Conservation (phyloP, 768 basidiomycete species). For the Auriscalpium vulgare region DNA sequence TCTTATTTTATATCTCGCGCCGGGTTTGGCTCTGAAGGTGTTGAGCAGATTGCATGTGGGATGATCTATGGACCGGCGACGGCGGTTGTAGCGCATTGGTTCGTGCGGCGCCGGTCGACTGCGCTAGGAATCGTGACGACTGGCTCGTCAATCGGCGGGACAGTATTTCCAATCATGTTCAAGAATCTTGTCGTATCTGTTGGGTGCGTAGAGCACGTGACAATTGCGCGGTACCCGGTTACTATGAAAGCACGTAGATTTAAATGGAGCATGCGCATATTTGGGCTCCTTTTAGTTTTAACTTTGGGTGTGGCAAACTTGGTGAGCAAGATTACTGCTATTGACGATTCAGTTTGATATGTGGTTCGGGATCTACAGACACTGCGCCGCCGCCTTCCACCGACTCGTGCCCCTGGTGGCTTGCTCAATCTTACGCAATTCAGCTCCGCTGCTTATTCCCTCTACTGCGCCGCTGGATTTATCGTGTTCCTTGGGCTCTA, state of each 20-base stretch:
- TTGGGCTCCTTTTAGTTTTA: slow-evolving; percentile 54
- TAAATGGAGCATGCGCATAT: slow-evolving; percentile 65
- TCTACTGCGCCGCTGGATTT: slow-evolving; percentile 52
- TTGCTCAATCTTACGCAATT: slow-evolving; percentile 53
- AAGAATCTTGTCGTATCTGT: slow-evolving; percentile 47
- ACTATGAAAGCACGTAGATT: slow-evolving; percentile 37
- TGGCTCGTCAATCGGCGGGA: slow-evolving; percentile 65
- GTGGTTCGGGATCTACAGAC: slow-evolving; percentile 9
- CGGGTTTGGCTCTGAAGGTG: no score
- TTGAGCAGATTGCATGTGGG: slow-evolving; percentile 28
- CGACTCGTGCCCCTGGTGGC: slow-evolving; percentile 44
- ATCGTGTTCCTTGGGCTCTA: slow-evolving; percentile 62
- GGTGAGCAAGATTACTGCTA: slow-evolving; percentile 16
- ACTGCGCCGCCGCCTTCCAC: slow-evolving; percentile 40
- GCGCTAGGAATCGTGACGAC: slow-evolving; percentile 57
- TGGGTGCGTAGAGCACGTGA: slow-evolving; percentile 30
- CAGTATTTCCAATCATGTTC: slow-evolving; percentile 54
- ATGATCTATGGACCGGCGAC: slow-evolving; percentile 55
- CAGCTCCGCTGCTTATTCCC: slow-evolving; percentile 41
- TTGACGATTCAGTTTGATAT: no score
- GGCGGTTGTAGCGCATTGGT: slow-evolving; percentile 66
- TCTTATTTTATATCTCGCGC: neutral
- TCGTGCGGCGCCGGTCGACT: slow-evolving; percentile 45
- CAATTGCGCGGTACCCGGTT: neutral
- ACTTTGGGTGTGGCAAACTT: slow-evolving; percentile 49